phyloP scores from a whole-genome alignment of 441 rosid species.

The Pelargonium citronellum region DNA sequence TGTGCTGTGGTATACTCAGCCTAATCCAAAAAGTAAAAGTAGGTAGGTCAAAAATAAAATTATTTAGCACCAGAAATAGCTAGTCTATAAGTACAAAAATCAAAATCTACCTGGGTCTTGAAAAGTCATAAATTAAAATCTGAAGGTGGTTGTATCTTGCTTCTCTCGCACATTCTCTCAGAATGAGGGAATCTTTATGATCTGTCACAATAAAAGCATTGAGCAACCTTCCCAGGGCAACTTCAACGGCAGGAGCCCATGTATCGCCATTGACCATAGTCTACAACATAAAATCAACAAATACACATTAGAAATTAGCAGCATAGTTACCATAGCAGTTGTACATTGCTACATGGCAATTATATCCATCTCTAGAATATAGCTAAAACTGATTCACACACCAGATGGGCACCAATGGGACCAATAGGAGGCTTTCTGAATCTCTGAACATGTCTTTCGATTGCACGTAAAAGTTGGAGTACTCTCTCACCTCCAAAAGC shows the following conservation, averaged over 20 bases:
- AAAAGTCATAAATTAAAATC: constrained; percentile 80
- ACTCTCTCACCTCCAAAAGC: constrained; percentile 97
- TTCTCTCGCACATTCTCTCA: constrained; percentile 71
- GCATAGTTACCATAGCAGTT: constrained; percentile 6
- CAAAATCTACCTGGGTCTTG: constrained; percentile 67
- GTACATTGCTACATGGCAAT: neutral
- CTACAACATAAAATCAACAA: constrained; percentile 37
- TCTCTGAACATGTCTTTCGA: constrained; percentile 56
- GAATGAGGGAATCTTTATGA: constrained; percentile 64
- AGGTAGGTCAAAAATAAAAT: constrained; percentile 16
- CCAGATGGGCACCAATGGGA: constrained; percentile 95
- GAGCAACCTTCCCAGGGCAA: constrained; percentile 75
- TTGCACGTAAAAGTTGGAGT: constrained; percentile 62
- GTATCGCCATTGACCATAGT: constrained; percentile 61
- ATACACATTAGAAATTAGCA: constrained; percentile 10
- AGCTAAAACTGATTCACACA: constrained; percentile 31
- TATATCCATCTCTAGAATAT: neutral
- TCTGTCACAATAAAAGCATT: constrained; percentile 94
- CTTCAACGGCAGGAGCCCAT: constrained; percentile 93
- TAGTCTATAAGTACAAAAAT: constrained; percentile 13
- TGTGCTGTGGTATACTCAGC: constrained; percentile 63
- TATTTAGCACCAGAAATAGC: constrained; percentile 5
- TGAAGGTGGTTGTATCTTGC: constrained; percentile 61
- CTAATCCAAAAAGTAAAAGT: constrained; percentile 37
- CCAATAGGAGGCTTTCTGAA: constrained; percentile 86